Conservation (phyloP, 495 filamentous ascomycete genomes). For the Amorphotheca resinae region DNA sequence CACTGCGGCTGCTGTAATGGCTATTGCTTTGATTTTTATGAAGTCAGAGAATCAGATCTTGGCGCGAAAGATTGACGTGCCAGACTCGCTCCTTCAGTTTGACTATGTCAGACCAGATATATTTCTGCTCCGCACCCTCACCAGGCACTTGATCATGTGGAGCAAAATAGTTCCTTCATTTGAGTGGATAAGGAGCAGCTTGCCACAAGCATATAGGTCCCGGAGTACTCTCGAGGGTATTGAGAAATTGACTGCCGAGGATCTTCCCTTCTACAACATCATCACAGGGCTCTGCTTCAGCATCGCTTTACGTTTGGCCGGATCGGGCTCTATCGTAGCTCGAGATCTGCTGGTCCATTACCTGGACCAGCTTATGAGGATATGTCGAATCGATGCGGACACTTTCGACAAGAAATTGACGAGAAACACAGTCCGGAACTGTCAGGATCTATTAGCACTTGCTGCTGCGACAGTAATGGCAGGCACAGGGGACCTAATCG, state of each 20-base stretch:
- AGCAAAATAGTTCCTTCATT: slow-evolving; percentile 56
- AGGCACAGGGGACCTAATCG: slow-evolving; percentile 75
- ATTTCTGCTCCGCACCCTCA: slow-evolving; percentile 77
- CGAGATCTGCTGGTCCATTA: slow-evolving; percentile 75
- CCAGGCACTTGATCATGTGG: slow-evolving; percentile 93
- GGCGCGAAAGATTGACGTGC: slow-evolving; percentile 85
- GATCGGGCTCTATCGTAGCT: slow-evolving; percentile 58
- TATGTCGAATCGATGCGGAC: slow-evolving; percentile 50
- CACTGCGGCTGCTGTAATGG: slow-evolving; percentile 78
- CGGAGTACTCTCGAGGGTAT: slow-evolving; percentile 41
- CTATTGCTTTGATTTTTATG: slow-evolving; percentile 93
- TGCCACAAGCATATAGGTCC: slow-evolving; percentile 54
- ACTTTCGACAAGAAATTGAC: slow-evolving; percentile 76
- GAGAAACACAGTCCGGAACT: slow-evolving; percentile 72
- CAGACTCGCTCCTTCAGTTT: slow-evolving; percentile 77
- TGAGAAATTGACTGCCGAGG: slow-evolving; percentile 49
- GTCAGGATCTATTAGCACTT: slow-evolving; percentile 73
- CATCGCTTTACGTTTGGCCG: slow-evolving; percentile 74
- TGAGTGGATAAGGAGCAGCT: slow-evolving; percentile 59
- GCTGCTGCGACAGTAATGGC: slow-evolving; percentile 86
- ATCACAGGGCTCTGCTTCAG: slow-evolving; percentile 77
- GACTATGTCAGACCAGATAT: slow-evolving; percentile 93
- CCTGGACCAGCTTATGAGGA: slow-evolving; percentile 74
- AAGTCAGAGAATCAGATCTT: slow-evolving; percentile 85
- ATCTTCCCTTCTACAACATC: slow-evolving; percentile 90